A percentile compares a stretch with the other conserved stretches of the same genome.
Conservation (phyloP, 1,284 basidiomycete species). For the Chondrostereum purpureum region DNA sequence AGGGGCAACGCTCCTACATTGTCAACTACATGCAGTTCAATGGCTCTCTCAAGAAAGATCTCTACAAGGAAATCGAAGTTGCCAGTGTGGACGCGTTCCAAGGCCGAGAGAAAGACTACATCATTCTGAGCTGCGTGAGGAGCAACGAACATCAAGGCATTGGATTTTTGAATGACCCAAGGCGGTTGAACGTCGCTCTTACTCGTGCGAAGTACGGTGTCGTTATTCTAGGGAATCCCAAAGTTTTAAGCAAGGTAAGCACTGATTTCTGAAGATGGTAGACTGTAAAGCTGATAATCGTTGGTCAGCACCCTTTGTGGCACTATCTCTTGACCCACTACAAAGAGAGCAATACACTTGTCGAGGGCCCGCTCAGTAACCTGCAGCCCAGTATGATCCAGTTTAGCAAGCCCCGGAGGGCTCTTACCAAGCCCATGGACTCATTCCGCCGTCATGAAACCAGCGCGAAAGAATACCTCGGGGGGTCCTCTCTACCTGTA, state of each 20-base stretch:
- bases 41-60: slow-evolving; percentile 95
- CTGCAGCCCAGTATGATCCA: slow-evolving; percentile 98
- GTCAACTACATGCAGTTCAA: slow-evolving; percentile 99
- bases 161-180: slow-evolving; percentile 97
- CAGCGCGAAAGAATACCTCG: slow-evolving; percentile 67
- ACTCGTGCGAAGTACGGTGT: slow-evolving; percentile 98
- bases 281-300: slow-evolving; percentile 9
- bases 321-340: slow-evolving; percentile 97
- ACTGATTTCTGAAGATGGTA: slow-evolving; percentile 7
- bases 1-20: slow-evolving; percentile 98
- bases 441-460: slow-evolving; percentile 88
- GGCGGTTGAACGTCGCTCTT: slow-evolving; percentile 94
- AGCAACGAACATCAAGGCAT: slow-evolving; percentile 99
- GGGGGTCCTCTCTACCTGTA: slow-evolving; percentile 21
- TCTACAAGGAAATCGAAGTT: slow-evolving; percentile 99
- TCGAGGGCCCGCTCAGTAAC: slow-evolving; percentile 96
- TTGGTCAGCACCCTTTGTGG: slow-evolving; percentile 88
- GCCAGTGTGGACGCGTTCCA: slow-evolving; percentile 99
- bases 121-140: slow-evolving; percentile 97
- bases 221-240: slow-evolving; percentile 97
- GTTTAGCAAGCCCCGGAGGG: slow-evolving; percentile 90
- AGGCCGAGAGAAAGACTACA: slow-evolving; percentile 99
- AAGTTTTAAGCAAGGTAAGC: slow-evolving; percentile 94
- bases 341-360: slow-evolving; percentile 92
- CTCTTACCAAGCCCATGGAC: slow-evolving; percentile 81